Evolutionary conservation across 1,284 basidiomycete genomes (phyloP), one percentile per base, ranked within the genome.

Genomic region (Agroathelia rolfsii): DNA sequence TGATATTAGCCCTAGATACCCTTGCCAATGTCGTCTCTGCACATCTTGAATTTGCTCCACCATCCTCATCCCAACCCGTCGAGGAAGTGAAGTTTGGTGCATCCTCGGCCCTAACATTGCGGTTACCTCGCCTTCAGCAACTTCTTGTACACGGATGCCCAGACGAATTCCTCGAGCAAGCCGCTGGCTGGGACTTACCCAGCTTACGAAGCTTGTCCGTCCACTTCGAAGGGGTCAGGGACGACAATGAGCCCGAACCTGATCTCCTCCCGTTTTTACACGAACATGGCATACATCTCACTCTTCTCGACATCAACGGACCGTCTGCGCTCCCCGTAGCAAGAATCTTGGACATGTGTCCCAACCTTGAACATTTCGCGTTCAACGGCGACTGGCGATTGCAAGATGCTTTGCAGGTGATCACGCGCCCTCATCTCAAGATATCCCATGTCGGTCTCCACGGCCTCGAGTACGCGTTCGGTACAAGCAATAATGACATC

Each of bases 301-400:
- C 65, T 22, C 70, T 68, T 50, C 69, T 84, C 33, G 78, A 82
- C 48, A 47, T 83, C 10, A 64, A 78, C 45, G 65, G 66, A 40
- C 64, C 72, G 20, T 66, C 69, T 3, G 43, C 58, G 0, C 55
- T 79, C 18, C 69, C 77, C 36, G 56, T 80, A 3, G 52, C 68
- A 1, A 56, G 58, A 14, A 66, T 77, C 37, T 64, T 84, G 13
- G 69, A 72, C 15, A 53, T 72, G 4, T 83, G 78, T 42, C 76
- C 77, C 0, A 50, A 59, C 33, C 65, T 84, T 21, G 56, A 50
- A 11, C 67, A 70, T 0, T 72, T 84, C 47, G 62, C 66, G 13
- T 83, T 84, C 58, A 83, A 80, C 45, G 69, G 65, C 9, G 81
- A 84, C 49, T 83, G 81, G 80, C 59, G 58, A 19, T 50, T 70